Conservation (phyloP, 352 stramenopile species). For the Globisporangium irregulare region DNA sequence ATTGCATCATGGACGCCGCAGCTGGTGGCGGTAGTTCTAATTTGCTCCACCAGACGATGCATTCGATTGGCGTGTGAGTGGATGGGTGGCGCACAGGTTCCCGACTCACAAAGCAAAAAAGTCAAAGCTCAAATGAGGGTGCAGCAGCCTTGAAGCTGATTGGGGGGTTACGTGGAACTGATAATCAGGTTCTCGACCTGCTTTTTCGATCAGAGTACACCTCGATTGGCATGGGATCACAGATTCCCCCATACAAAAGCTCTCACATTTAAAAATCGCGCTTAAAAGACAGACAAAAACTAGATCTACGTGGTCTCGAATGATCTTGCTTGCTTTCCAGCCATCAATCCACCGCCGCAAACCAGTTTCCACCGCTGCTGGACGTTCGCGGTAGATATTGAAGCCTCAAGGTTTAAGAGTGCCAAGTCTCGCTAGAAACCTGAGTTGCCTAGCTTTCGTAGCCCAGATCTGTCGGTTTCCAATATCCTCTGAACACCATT, state of each 20-base stretch:
- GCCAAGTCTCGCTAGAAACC: too few species aligned
- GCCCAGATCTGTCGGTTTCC: too few species aligned
- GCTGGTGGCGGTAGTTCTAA: background rate
- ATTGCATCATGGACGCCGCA: background rate
- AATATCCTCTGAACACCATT: too few species aligned
- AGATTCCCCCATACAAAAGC: background rate
- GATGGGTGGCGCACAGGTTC: background rate
- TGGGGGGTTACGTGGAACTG: background rate
- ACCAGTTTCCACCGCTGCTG: background rate
- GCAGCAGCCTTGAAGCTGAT: background rate
- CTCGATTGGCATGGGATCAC: background rate
- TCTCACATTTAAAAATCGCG: background rate
- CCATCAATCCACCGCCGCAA: background rate
- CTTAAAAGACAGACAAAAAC: background rate
- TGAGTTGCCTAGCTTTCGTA: too few species aligned
- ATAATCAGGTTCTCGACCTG: background rate
- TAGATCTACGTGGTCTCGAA: background rate
- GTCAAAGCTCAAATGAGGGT: background rate
- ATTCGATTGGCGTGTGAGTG: conserved; percentile 26
- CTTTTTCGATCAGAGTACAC: background rate
- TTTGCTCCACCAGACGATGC: background rate
- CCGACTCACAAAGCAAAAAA: background rate
- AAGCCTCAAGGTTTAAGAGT: too few species aligned
- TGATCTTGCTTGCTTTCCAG: background rate
- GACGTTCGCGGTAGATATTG: too few species aligned